Percentiles rank a stretch among this genome's conserved stretches.
phyloP scores from a whole-genome alignment of 192 early-diverging fungal genomes.

The Coemansia sp. region DNA sequence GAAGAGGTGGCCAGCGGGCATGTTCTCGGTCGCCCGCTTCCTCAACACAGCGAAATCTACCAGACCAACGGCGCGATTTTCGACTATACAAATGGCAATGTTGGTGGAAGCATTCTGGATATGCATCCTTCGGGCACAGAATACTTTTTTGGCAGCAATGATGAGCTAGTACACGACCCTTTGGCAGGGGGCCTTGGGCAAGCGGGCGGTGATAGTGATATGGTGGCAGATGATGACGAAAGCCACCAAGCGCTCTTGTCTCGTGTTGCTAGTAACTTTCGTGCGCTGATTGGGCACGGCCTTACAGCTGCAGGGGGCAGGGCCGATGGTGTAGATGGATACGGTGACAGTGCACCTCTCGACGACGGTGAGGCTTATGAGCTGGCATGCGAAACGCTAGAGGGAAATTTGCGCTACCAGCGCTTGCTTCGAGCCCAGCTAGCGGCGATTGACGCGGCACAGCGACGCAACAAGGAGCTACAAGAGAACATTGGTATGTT shows the following conservation, averaged over 20 bases:
- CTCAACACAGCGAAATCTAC: not conserved
- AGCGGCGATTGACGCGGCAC: conserved; percentile 52
- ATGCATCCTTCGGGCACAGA: conserved; percentile 10
- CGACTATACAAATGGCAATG: not conserved
- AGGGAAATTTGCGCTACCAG: conserved; percentile 53
- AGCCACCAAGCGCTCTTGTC: conserved; percentile 34
- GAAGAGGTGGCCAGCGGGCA: conserved; percentile 11
- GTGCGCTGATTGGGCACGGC: conserved; percentile 38
- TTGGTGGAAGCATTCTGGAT: not conserved
- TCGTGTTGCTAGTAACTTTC: conserved; percentile 49
- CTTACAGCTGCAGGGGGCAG: conserved; percentile 15
- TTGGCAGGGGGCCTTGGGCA: not conserved
- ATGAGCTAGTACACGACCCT: conserved; percentile 6
- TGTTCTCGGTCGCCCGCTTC: not conserved
- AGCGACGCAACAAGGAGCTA: conserved; percentile 47
- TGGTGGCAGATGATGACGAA: not conserved
- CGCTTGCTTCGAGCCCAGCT: conserved; percentile 40
- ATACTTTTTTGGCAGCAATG: not conserved
- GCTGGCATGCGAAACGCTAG: conserved; percentile 50
- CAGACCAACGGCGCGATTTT: not conserved
- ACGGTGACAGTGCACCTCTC: conserved; percentile 9
- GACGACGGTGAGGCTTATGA: conserved; percentile 40
- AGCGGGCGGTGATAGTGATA: conserved; percentile 6
- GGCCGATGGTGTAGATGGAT: conserved; percentile 5
- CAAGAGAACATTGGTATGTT: conserved; percentile 39